A percentile compares a stretch with the other conserved stretches of the same genome.
Conservation (phyloP, 1,284 basidiomycete genomes). For the Ganoderma sp. region DNA sequence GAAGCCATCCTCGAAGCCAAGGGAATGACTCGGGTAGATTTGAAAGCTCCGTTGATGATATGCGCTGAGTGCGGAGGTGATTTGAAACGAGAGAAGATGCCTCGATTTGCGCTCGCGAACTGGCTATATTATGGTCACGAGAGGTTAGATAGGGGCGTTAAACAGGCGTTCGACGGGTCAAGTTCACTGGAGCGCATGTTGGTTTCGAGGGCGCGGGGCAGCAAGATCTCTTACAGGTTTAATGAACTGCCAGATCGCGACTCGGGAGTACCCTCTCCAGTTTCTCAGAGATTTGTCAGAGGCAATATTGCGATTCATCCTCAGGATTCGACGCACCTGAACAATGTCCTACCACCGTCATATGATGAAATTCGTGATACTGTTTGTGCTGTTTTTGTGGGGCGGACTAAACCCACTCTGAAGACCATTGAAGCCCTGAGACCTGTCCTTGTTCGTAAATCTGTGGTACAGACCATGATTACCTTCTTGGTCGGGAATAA, state of each 20-base stretch:
- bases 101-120: not conserved
- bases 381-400: not conserved
- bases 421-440: not conserved
- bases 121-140: not conserved
- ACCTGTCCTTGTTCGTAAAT: not conserved
- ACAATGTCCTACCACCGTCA: not conserved
- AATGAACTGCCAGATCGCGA: not conserved
- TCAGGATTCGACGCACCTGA: not conserved
- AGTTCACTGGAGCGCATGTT: not conserved
- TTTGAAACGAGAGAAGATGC: not conserved
- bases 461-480: not conserved
- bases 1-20: not conserved
- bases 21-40: not conserved
- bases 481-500: not conserved
- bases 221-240: not conserved
- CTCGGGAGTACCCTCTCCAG: not conserved
- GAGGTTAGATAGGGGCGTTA: not conserved
- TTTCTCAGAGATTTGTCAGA: not conserved
- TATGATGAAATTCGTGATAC: not conserved
- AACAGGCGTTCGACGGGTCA: not conserved
- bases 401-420: not conserved
- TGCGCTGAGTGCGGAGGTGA: not conserved
- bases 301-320: not conserved
- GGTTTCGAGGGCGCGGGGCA: not conserved
- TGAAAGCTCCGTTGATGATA: not conserved